phyloP scores from a whole-genome alignment of 345 rosid genomes.

The Camelina laxa region DNA sequence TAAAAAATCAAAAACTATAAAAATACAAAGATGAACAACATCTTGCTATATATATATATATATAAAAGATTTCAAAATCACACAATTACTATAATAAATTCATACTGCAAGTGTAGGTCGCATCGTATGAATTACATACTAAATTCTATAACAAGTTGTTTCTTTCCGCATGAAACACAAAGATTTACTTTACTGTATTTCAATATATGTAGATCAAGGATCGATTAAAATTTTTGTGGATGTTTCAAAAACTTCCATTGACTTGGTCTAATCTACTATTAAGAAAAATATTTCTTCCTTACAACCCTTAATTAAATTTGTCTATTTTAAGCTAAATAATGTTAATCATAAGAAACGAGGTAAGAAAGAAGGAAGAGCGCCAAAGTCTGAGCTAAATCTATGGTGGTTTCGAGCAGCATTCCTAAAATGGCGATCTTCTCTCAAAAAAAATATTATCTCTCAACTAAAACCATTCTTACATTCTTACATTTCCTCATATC shows the following conservation, averaged over 20 bases:
- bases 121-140: conserved; percentile 8
- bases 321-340: conserved; percentile 42
- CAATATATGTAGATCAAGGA: no score
- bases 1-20: background rate
- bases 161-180: background rate
- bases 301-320: conserved; percentile 22
- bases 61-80: background rate
- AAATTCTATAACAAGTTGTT: background rate
- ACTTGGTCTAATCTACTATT: conserved; percentile 9
- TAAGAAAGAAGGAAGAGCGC: conserved; percentile 57
- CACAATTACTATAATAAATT: background rate
- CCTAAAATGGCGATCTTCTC: conserved; percentile 45
- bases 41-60: no score
- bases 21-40: background rate
- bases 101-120: background rate
- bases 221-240: no score
- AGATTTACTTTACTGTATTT: no score
- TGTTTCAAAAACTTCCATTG: conserved; percentile 14
- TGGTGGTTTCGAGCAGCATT: conserved; percentile 53
- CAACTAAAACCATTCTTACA: conserved; percentile 27
- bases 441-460: conserved; percentile 34
- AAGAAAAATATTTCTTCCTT: conserved; percentile 11
- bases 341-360: conserved; percentile 46
- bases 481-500: conserved; percentile 31
- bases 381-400: conserved; percentile 57